These are phyloP conservation scores for Nectriaceae sp. DNA, from an alignment of 2,329 filamentous ascomycete genomes.

Conservation along the genomic window DNA sequence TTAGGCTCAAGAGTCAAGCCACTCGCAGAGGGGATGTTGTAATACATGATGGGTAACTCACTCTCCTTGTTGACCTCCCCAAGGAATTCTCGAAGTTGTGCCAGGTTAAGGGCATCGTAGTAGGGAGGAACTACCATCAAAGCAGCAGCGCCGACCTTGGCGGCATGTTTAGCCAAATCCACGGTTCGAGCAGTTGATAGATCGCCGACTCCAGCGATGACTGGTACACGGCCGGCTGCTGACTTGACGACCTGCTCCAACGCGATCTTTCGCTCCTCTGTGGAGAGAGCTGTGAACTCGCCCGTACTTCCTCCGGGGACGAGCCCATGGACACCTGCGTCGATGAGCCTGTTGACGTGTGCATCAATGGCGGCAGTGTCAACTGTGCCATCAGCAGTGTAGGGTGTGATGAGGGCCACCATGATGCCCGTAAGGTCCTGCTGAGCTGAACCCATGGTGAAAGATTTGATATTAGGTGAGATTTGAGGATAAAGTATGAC, in stretches of 20 bases:
- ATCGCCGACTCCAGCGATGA: constrained; percentile 46
- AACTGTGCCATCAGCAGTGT: constrained; percentile 43
- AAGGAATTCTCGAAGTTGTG: constrained; percentile 38
- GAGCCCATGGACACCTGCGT: constrained; percentile 48
- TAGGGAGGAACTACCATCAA: constrained; percentile 53
- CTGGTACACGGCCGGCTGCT: constrained; percentile 41
- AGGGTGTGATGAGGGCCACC: constrained; percentile 51
- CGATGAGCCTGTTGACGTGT: constrained; percentile 48
- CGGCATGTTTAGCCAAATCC: constrained; percentile 20
- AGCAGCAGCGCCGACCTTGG: constrained; percentile 39
- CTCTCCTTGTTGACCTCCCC: constrained; percentile 41
- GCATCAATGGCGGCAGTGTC: constrained; percentile 33
- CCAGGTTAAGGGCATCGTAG: constrained; percentile 46
- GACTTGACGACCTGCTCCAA: constrained; percentile 38
- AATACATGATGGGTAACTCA: constrained; percentile 49
- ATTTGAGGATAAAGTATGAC: background rate
- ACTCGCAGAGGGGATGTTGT: constrained; percentile 51
- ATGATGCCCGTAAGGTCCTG: constrained; percentile 42
- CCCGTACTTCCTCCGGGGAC: constrained; percentile 51
- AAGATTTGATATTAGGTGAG: background rate
- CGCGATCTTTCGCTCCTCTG: constrained; percentile 47
- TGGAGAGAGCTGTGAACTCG: constrained; percentile 48
- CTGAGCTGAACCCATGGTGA: constrained; percentile 18
- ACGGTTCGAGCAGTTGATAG: constrained; percentile 38
- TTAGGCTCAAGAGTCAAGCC: constrained; percentile 43